Base-by-base conservation (phyloP, 768 basidiomycete species). In the Kondoa malvinella region DNA sequence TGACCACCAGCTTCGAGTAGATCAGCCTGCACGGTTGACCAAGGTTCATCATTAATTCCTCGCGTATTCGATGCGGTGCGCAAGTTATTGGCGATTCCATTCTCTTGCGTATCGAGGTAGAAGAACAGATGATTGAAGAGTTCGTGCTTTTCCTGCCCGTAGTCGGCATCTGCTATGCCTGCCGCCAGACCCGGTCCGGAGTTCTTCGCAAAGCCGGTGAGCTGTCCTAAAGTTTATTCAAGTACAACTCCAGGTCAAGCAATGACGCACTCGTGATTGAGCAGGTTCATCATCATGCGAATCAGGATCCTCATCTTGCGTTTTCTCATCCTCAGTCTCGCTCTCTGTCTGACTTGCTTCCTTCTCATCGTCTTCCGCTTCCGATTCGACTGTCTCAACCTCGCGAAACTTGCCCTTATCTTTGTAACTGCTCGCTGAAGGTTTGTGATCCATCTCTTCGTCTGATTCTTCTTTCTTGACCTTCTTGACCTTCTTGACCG, bases 381-480 rank as follows among this genome's bases (percentile, higher is more conserved):
- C 58, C 58, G 58, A 59, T 8, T 31, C 58, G 58, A 25, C 30
- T 12, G 25, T 8, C 25, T 12, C 58, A 25, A 25, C 25, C 27
- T 25, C 58, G 25, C 30, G 58, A 31, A 4, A 59, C 58, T 59
- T 31, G 4, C 30, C 14, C 21, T 31, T 31, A 25, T 14, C 27
- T 25, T 59, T 31, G 25, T 14, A 12, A 59, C 14, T 31, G 14
- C 30, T 59, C 25, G 58, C 25, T 12, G 25, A 4, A 31, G 58
- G 25, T 25, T 14, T 14, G 27, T 4, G 14, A 25, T 25, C 25
- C 21, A 31, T 65, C 2, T 66, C 65, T 21, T 69, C 68, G 17
- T 69, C 68, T 1, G 68, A 69, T 29, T 66, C 68, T 8, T 71
- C 64, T 31, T 68, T 66, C 68, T 70, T 70, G 58, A 68, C 71